Conservation (phyloP, 768 basidiomycete species). For the Russula brevipes region DNA sequence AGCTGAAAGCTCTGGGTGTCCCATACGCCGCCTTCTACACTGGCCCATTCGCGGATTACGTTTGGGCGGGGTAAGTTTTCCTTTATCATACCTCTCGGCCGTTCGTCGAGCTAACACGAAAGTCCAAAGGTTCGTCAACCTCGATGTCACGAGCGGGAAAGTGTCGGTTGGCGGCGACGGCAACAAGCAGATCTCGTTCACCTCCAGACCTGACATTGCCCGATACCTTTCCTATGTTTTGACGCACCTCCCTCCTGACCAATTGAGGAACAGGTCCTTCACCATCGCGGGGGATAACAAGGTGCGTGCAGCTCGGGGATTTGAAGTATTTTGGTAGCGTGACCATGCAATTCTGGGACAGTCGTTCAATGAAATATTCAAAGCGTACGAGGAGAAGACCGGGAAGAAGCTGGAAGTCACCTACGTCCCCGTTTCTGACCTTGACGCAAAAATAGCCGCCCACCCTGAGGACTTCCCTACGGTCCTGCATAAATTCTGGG, state of each 20-base stretch:
- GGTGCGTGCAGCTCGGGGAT: neutral
- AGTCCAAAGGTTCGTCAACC: neutral
- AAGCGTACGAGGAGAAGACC: conserved; percentile 19
- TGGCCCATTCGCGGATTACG: conserved; percentile 18
- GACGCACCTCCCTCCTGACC: conserved; percentile 13
- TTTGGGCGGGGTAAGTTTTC: conserved; percentile 12
- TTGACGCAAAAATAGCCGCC: conserved; percentile 14
- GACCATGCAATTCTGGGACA: neutral
- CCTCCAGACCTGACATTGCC: conserved; percentile 25
- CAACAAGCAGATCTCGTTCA: conserved; percentile 18
- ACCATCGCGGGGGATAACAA: conserved; percentile 14
- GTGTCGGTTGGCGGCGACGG: conserved; percentile 23
- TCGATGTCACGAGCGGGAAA: conserved; percentile 21
- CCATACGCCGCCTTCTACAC: conserved; percentile 24
- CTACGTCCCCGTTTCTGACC: conserved; percentile 15
- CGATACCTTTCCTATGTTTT: conserved; percentile 25
- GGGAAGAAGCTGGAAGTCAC: conserved; percentile 25
- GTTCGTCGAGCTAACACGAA: neutral
- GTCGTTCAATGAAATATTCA: conserved; percentile 25
- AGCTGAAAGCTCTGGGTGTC: conserved; percentile 15
- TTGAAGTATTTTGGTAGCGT: neutral
- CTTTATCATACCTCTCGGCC: neutral
- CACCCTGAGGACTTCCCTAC: conserved; percentile 11
- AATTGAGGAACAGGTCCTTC: conserved; percentile 17
- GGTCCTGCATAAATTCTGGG: conserved; percentile 12